Evolutionary conservation across 257 asterid species (phyloP), one percentile per base, ranked within the genome.

Genomic region (Nicotiana tabacum): DNA sequence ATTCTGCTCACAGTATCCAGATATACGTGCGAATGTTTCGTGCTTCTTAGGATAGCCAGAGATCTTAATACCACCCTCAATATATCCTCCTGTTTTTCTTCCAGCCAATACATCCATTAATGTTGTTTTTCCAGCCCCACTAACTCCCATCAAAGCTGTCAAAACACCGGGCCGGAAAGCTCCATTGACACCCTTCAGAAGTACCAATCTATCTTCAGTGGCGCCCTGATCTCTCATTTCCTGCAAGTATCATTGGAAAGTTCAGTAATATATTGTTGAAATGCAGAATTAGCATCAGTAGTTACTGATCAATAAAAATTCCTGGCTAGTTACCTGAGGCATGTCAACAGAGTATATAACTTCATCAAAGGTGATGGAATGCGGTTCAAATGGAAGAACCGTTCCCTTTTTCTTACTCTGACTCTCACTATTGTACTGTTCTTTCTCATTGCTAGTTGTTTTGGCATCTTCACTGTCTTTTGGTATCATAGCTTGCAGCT

Each of bases 101-200:
- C 97, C 97, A 10, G 96, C 96, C 24, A 93, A 77, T 62, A 93
- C 96, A 30, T 93, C 96, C 96, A 93, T 89, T 21, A 93, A 66
- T 1, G 97, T 93, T 84, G 97, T 93, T 82, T 93, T 93, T n/a
- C 97, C 97, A 10, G 97, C 97, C 33, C 97, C 97, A 83, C 97
- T 93, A 30, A 93, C 93, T 11, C 97, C 97, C 95, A 93, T 91
- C 66, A 93, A 84, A 61, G 97, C 97, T 92, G n/a, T n/a, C n/a
- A n/a, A n/a, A n/a, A n/a, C n/a, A n/a, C n/a, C n/a, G n/a, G n/a
- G n/a, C n/a, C n/a, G n/a, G n/a, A n/a, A n/a, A n/a, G n/a, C n/a
- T n/a, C n/a, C n/a, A n/a, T n/a, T n/a, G n/a, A n/a, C n/a, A n/a
- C n/a, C n/a, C n/a, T n/a, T n/a, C n/a, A n/a, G n/a, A n/a, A n/a